These are phyloP conservation scores for Komagataella mondaviorum DNA, from an alignment of 805 yeast species.

Conservation along the genomic window DNA sequence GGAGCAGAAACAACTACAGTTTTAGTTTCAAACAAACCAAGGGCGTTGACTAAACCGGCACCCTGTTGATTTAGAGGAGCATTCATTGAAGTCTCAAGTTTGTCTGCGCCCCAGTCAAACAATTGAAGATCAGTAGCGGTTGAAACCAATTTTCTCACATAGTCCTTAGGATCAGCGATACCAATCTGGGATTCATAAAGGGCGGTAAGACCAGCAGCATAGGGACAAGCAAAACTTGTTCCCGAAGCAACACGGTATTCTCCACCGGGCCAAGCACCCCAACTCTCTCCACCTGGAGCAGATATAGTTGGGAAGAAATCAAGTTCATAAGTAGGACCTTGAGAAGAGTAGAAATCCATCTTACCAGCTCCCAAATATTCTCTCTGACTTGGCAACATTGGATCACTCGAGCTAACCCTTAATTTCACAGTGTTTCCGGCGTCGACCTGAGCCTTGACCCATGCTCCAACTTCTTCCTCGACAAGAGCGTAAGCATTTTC, in stretches of 20 bases:
- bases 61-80: conserved; percentile 10
- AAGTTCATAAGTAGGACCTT: conserved; percentile 10
- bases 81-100: background rate
- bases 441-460: conserved; percentile 1
- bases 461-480: conserved; percentile 3
- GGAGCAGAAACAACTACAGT: conserved; percentile 4
- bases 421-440: conserved; percentile 1
- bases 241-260: conserved; percentile 6
- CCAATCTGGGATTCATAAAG: conserved; percentile 4
- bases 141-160: conserved; percentile 3
- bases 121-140: conserved; percentile 3
- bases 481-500: conserved; percentile 1
- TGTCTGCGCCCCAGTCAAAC: background rate
- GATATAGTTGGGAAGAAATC: conserved; percentile 8
- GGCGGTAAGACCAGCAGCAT: conserved; percentile 9
- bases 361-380: conserved; percentile 6
- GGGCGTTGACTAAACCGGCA: conserved; percentile 8
- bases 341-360: conserved; percentile 7
- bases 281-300: conserved; percentile 10
- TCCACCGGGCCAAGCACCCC: conserved; percentile 4
- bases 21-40: conserved; percentile 5
- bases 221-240: conserved; percentile 9
- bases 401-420: background rate
- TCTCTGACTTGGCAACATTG: background rate
- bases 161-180: background rate